Evolutionary conservation across 257 asterid genomes (phyloP), one percentile per base, ranked within the genome.

Genomic region (Solanum gracilifrons): DNA sequence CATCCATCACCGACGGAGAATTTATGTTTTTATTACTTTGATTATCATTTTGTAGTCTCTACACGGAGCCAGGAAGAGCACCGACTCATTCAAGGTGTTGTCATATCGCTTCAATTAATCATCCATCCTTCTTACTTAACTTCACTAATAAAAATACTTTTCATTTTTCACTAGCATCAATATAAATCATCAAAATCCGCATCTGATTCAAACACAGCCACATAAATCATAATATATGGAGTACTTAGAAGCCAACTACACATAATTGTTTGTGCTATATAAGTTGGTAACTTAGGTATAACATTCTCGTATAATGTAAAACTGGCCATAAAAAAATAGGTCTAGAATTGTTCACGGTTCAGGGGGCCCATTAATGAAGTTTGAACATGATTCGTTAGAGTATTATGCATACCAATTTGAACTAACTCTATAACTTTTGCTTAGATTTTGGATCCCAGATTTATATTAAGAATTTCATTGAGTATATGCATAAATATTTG

Each of bases 1-100:
- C 16, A 85, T 69, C 71, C 43, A 39, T 46, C 87, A 85, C 87
- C 87, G 82, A 85, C 46, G 82, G 31, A 85, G 79, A 68, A 85
- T 64, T 85, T 41, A 39, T 85, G 79, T 69, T 74, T 74, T 74
- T 8, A 5, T 21, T 9, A 27, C 27, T n/a, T 74, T n/a, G 58
- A 39, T 62, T 25, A 13, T 62, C 27, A 58, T 84, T 36, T 21
- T 18, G 2, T 60, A 84, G 76, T n/a, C 16, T 18, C 7, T 18
- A 6, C n/a, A 2, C 23, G 0, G 64, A 18, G 62, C 9, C 9
- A 3, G 1, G 10, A 51, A 46, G 20, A 5, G 7, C 58, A 46
- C 20, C 58, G 20, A 46, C 7, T 55, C 64, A 55, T 51, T 51
- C 1, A 12, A 43, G 51, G 16, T 1, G 6, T 11, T 36, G 51